A percentile compares a stretch with the other conserved stretches of the same genome.
Evolutionary conservation across 176 grass and related monocot genomes (phyloP).

Genomic region (Eleusine coracana): DNA sequence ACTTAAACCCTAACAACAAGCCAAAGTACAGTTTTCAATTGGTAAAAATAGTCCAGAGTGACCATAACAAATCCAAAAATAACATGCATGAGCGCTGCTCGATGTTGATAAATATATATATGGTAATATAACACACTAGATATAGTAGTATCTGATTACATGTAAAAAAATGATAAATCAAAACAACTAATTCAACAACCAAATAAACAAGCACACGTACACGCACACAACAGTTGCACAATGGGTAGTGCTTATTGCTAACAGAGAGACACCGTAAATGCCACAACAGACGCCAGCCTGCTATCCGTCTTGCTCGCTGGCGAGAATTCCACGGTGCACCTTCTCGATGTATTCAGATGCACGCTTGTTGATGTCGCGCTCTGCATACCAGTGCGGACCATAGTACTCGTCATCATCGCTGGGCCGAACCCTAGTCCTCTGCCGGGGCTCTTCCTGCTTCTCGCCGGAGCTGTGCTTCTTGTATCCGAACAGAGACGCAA

Average conservation of each 20-base stretch:
- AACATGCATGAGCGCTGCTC: background rate
- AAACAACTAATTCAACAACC: background rate
- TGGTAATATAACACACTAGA: background rate
- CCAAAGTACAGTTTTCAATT: background rate
- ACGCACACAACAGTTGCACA: background rate
- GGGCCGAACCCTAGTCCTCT: slow-evolving; percentile 41
- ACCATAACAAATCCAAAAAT: background rate
- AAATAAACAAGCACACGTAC: background rate
- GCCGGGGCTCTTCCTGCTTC: slow-evolving; percentile 1
- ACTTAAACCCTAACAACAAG: too few relatives aligned
- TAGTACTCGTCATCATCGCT: slow-evolving; percentile 56
- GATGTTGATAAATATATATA: background rate
- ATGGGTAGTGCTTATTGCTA: background rate
- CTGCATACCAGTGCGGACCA: slow-evolving; percentile 42
- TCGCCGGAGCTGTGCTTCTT: slow-evolving; percentile 1
- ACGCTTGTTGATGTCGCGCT: slow-evolving; percentile 44
- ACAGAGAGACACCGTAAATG: background rate
- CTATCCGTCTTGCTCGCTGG: slow-evolving; percentile 32
- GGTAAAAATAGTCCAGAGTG: background rate
- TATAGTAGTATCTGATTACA: background rate
- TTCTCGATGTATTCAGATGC: slow-evolving; percentile 51
- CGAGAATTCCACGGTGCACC: slow-evolving; percentile 44
- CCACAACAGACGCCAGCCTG: background rate
- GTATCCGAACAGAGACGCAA: slow-evolving; percentile 41
- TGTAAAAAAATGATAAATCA: slow-evolving; percentile 7